phyloP scores from a whole-genome alignment of 768 basidiomycete genomes.

The Phlebiopsis gigantea region DNA sequence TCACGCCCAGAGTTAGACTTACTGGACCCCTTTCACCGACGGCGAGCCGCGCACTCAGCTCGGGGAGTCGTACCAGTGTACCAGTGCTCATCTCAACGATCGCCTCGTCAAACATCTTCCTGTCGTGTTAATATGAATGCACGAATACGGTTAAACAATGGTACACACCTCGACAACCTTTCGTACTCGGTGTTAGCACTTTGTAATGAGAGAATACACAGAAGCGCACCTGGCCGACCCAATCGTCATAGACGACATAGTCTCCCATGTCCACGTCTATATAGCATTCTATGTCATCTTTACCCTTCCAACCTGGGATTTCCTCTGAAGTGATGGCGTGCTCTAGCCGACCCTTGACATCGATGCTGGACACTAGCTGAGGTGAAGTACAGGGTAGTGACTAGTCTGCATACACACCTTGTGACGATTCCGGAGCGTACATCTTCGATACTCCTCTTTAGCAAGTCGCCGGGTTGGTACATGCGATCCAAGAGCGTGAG shows the following conservation, averaged over 20 bases:
- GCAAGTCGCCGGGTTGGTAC: slow-evolving; percentile 74
- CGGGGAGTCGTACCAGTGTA: slow-evolving; percentile 66
- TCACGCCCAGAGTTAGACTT: slow-evolving; percentile 20
- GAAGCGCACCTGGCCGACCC: slow-evolving; percentile 78
- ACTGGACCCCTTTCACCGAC: slow-evolving; percentile 77
- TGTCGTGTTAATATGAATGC: slow-evolving; percentile 9
- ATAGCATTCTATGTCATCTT: slow-evolving; percentile 51
- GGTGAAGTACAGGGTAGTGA: neutral
- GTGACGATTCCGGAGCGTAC: slow-evolving; percentile 72
- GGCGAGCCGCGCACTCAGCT: slow-evolving; percentile 68
- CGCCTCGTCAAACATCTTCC: slow-evolving; percentile 79
- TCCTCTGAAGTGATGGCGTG: slow-evolving; percentile 66
- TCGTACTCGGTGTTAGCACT: slow-evolving; percentile 6
- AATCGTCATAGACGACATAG: slow-evolving; percentile 77
- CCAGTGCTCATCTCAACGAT: slow-evolving; percentile 63
- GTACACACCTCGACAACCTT: slow-evolving; percentile 71
- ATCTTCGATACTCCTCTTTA: slow-evolving; percentile 74
- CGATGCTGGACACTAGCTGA: slow-evolving; percentile 27
- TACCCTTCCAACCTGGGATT: slow-evolving; percentile 58
- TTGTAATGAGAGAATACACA: neutral
- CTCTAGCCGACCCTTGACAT: slow-evolving; percentile 60
- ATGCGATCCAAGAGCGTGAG: slow-evolving; percentile 70
- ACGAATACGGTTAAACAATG: neutral
- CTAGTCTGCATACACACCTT: slow-evolving; percentile 13
- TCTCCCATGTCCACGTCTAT: slow-evolving; percentile 70